A percentile compares a stretch with the other conserved stretches of the same genome.
These are phyloP conservation scores for Pythium phragmitis DNA, from an alignment of 352 stramenopile species.

Conservation along the genomic window DNA sequence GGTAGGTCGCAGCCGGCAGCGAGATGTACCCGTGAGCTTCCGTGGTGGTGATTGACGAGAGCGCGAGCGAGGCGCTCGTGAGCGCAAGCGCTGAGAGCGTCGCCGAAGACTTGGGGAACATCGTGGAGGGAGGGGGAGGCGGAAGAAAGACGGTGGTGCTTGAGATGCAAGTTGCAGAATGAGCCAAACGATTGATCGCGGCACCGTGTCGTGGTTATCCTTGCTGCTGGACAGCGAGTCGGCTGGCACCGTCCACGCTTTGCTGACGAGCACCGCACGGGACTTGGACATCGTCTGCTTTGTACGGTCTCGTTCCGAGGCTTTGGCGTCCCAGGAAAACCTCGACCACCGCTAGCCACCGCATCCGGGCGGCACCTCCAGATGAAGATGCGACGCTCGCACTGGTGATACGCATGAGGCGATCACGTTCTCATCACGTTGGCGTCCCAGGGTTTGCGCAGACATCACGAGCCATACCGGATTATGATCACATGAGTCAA, in stretches of 20 bases:
- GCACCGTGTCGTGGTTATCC: too few relatives aligned
- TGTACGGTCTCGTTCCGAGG: too few relatives aligned
- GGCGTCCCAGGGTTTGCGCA: not conserved
- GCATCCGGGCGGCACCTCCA: too few relatives aligned
- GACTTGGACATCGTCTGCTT: too few relatives aligned
- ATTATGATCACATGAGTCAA: too few relatives aligned
- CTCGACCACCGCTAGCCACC: too few relatives aligned
- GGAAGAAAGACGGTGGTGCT: not conserved
- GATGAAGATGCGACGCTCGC: too few relatives aligned
- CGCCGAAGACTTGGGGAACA: not conserved
- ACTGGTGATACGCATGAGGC: too few relatives aligned
- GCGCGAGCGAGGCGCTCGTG: not conserved
- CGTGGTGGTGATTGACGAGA: not conserved
- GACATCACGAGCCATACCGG: not conserved
- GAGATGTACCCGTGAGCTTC: conserved; percentile 40
- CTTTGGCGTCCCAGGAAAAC: too few relatives aligned
- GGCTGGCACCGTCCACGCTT: not conserved
- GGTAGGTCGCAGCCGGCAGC: conserved; percentile 27
- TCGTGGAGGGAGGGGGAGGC: not conserved
- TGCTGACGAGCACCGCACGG: too few relatives aligned
- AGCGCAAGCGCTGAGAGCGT: conserved; percentile 1
- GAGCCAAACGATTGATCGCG: not conserved
- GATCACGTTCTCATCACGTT: not conserved
- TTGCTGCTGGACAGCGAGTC: not conserved
- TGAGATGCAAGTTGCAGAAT: conserved; percentile 24